Conservation (phyloP, 2,329 filamentous ascomycete genomes). For the Byssochlamys sp. region DNA sequence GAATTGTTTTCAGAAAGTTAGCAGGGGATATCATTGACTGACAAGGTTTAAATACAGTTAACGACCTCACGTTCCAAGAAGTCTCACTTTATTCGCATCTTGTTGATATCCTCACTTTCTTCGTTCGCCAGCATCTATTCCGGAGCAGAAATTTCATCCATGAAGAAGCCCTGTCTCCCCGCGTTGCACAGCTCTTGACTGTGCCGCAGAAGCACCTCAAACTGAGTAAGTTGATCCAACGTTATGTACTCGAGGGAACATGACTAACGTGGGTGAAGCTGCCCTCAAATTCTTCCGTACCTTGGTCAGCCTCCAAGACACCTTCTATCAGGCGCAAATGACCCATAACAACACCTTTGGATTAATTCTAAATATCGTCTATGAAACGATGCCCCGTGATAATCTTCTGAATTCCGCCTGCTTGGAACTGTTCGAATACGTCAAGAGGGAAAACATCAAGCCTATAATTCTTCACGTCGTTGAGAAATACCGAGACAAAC, state of each 20-base stretch:
- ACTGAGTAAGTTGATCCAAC: constrained; percentile 54
- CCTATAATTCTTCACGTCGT: constrained; percentile 75
- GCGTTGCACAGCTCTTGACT: constrained; percentile 70
- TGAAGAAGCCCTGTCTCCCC: constrained; percentile 63
- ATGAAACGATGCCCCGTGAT: constrained; percentile 78
- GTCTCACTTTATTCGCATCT: constrained; percentile 85
- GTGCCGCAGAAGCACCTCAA: constrained; percentile 87
- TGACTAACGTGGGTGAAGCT: constrained; percentile 40
- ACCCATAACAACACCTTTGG: constrained; percentile 72
- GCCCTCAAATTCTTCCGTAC: constrained; percentile 90
- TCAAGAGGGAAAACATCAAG: constrained; percentile 72
- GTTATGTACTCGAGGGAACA: neutral
- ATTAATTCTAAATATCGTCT: constrained; percentile 73
- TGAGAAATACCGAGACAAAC: constrained; percentile 68
- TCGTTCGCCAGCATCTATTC: constrained; percentile 77
- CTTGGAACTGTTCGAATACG: constrained; percentile 84
- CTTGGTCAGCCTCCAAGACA: constrained; percentile 74
- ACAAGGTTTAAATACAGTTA: constrained; percentile 36
- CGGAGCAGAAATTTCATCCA: constrained; percentile 83
- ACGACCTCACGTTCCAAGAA: constrained; percentile 68
- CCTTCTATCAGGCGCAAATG: constrained; percentile 80
- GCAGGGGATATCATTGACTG: constrained; percentile 2
- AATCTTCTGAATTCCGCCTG: constrained; percentile 90
- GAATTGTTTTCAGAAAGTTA: neutral
- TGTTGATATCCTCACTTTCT: constrained; percentile 87